Conservation (phyloP, 148 eudicot genomes). For the Rhododendron molle region DNA sequence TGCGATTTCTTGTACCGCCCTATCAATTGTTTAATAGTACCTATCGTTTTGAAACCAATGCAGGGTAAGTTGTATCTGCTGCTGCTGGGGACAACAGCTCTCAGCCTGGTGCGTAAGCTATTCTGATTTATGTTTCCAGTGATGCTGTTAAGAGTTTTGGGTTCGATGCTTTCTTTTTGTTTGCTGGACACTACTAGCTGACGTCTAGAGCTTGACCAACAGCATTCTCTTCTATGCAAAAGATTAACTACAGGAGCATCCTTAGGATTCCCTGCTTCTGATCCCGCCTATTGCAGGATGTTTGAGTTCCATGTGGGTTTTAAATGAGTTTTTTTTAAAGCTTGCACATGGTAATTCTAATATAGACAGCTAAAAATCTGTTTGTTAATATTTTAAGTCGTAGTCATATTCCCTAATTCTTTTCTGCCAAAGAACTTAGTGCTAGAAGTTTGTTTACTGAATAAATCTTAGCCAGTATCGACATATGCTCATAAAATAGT, state of each 20-base stretch:
- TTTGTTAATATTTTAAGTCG: not conserved
- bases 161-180: not conserved
- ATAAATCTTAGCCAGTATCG: not conserved
- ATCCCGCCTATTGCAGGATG: not conserved
- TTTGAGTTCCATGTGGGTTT: not conserved
- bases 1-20: not conserved
- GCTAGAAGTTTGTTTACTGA: not conserved
- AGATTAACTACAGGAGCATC: not conserved
- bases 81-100: constrained; percentile 93
- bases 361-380: not conserved
- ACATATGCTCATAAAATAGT: not conserved
- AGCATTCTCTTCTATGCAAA: not conserved
- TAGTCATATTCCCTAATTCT: not conserved
- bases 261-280: not conserved
- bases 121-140: constrained; percentile 3
- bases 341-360: not conserved
- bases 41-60: constrained; percentile 6
- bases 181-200: not conserved
- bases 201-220: not conserved
- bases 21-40: constrained; percentile 1
- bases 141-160: not conserved
- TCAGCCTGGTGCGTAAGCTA: constrained; percentile 64
- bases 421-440: not conserved
- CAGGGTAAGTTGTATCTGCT: constrained; percentile 85
- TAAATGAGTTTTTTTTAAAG: not conserved